These are phyloP conservation scores for Tetraselmis striata DNA, from an alignment of 139 green algal species.

Conservation along the genomic window DNA sequence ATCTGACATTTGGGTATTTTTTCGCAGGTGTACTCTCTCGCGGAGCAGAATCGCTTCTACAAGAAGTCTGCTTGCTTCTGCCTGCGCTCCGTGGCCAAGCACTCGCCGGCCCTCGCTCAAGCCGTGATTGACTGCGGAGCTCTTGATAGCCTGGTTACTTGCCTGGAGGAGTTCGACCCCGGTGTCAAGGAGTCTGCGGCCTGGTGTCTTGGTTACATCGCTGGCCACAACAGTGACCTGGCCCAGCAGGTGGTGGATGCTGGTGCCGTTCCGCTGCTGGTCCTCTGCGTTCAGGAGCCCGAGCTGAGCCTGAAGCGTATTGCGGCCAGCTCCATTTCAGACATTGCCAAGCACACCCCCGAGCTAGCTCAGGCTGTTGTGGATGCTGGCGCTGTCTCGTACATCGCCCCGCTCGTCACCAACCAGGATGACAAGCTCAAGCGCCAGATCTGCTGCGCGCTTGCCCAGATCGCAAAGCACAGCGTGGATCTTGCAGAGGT, in stretches of 20 bases:
- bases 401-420: constrained; percentile 69
- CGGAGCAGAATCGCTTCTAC: constrained; percentile 76
- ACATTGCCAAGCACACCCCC: constrained; percentile 83
- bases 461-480: constrained; percentile 84
- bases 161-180: constrained; percentile 85
- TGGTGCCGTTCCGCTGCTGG: constrained; percentile 68
- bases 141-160: constrained; percentile 70
- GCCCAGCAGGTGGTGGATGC: constrained; percentile 70
- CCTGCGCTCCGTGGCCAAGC: constrained; percentile 73
- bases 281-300: constrained; percentile 82
- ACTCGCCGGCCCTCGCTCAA: constrained; percentile 73
- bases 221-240: constrained; percentile 73
- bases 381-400: constrained; percentile 73
- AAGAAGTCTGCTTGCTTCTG: constrained; percentile 81
- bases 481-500: constrained; percentile 81
- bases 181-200: constrained; percentile 77
- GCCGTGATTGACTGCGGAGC: constrained; percentile 71
- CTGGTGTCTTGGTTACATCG: constrained; percentile 80
- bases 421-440: constrained; percentile 84
- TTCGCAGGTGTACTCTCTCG: constrained; percentile 64
- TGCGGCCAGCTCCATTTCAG: constrained; percentile 62
- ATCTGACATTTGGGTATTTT: neutral
- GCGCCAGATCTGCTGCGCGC: constrained; percentile 70
- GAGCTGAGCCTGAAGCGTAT: constrained; percentile 81
- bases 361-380: constrained; percentile 80